Conservation (phyloP, 257 asterid genomes). For the Scutellaria baicalensis region DNA sequence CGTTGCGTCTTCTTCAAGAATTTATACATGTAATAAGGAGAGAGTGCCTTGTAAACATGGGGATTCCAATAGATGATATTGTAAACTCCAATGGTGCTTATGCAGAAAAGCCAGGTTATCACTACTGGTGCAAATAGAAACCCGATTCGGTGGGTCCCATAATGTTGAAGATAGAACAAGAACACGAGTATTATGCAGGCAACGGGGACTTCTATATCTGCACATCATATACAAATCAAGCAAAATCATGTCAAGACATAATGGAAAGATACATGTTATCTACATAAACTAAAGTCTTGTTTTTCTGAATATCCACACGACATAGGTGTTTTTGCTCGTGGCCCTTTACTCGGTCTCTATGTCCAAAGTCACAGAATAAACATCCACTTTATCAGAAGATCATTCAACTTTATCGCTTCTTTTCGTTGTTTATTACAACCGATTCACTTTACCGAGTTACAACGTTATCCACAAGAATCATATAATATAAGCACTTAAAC, state of each 20-base stretch:
- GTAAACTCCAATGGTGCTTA: slow-evolving; percentile 85
- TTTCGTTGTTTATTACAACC: neutral
- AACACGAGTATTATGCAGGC: slow-evolving; percentile 79
- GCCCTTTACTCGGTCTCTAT: neutral
- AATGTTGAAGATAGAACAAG: slow-evolving; percentile 78
- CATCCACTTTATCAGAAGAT: slow-evolving; percentile 10
- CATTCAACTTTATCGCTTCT: slow-evolving; percentile 16
- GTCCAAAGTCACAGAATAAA: neutral
- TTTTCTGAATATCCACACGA: neutral
- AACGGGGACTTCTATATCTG: slow-evolving; percentile 90
- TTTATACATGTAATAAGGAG: slow-evolving; percentile 95
- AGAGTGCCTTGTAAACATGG: slow-evolving; percentile 75
- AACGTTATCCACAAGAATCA: slow-evolving; percentile 13
- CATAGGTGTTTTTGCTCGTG: neutral
- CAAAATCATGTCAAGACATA: neutral
- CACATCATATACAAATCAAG: slow-evolving; percentile 8
- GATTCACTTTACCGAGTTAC: slow-evolving; percentile 11
- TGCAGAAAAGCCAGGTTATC: slow-evolving; percentile 91
- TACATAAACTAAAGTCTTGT: neutral
- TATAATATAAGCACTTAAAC: slow-evolving; percentile 9
- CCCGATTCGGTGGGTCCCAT: slow-evolving; percentile 91
- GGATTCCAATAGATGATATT: slow-evolving; percentile 85
- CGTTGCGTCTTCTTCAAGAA: slow-evolving; percentile 81
- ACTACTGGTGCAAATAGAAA: slow-evolving; percentile 86
- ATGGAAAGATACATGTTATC: neutral